A percentile compares a stretch with the other conserved stretches of the same genome.
Conservation (phyloP, 371 early-diverging fungal species). For the Zopfochytrium polystomum region DNA sequence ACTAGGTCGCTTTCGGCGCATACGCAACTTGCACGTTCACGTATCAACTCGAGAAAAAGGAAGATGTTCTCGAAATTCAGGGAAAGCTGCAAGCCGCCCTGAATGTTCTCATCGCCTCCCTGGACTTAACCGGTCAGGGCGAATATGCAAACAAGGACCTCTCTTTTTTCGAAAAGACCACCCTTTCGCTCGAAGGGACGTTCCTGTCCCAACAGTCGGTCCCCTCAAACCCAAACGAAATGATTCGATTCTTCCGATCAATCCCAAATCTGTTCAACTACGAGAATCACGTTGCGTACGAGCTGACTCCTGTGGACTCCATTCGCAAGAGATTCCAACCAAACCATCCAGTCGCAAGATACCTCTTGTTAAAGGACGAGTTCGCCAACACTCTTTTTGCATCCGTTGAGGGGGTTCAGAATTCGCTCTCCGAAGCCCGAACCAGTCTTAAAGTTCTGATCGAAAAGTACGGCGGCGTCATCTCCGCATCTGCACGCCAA, state of each 20-base stretch:
- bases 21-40: no score
- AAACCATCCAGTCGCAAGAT: neutral
- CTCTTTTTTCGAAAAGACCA: neutral
- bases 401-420: neutral
- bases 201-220: neutral
- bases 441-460: neutral
- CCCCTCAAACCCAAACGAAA: neutral
- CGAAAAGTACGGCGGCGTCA: neutral
- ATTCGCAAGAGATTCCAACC: neutral
- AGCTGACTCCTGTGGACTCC: slow-evolving; percentile 1
- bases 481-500: neutral
- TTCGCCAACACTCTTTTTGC: neutral
- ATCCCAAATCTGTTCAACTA: neutral
- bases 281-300: neutral
- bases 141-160: neutral
- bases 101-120: neutral
- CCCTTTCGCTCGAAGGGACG: neutral
- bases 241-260: neutral
- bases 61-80: neutral
- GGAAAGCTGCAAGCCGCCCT: neutral
- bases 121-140: neutral
- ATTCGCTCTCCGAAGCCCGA: neutral
- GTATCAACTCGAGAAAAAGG: neutral
- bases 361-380: neutral
- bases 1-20: neutral